Evolutionary conservation across 2,329 filamentous ascomycete species (phyloP).

Genomic region (Metarhizium guizhouense): DNA sequence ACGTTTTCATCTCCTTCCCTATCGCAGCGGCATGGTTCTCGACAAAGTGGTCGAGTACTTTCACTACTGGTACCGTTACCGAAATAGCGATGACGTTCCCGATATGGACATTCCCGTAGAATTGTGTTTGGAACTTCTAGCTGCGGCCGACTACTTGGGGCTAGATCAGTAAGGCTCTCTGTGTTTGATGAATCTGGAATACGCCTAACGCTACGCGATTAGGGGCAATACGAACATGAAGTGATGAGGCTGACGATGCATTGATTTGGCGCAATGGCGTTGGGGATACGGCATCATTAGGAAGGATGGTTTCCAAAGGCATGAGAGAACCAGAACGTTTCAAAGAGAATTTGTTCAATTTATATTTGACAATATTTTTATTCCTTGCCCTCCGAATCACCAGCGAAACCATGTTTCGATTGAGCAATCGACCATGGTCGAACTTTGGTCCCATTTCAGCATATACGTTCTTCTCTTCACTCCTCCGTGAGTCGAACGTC

Average conservation of each 20-base stretch:
- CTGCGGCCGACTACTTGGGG: slow-evolving; percentile 69
- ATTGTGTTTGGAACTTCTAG: slow-evolving; percentile 67
- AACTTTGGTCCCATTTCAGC: slow-evolving; percentile 34
- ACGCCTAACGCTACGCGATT: slow-evolving; percentile 18
- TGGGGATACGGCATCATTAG: not conserved
- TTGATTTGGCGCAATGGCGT: not conserved
- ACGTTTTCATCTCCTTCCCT: slow-evolving; percentile 2
- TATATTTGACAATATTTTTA: not conserved
- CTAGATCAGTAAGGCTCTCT: slow-evolving; percentile 43
- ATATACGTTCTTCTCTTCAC: slow-evolving; percentile 42
- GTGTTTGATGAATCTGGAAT: slow-evolving; percentile 18
- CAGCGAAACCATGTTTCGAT: not conserved
- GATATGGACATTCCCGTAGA: slow-evolving; percentile 77
- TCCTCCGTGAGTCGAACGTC: slow-evolving; percentile 44
- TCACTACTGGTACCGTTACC: slow-evolving; percentile 71
- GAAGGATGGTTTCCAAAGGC: not conserved
- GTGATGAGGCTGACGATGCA: slow-evolving; percentile 11
- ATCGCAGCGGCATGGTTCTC: slow-evolving; percentile 56
- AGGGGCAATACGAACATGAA: slow-evolving; percentile 30
- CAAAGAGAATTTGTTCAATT: not conserved
- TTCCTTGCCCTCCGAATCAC: not conserved
- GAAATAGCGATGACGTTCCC: slow-evolving; percentile 60
- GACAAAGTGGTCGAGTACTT: slow-evolving; percentile 80
- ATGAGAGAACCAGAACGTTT: not conserved
- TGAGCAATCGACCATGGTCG: not conserved